Evolutionary conservation across 805 yeast genomes (phyloP), one percentile per base, ranked within the genome.

Genomic region (Danielia reshetovae): DNA sequence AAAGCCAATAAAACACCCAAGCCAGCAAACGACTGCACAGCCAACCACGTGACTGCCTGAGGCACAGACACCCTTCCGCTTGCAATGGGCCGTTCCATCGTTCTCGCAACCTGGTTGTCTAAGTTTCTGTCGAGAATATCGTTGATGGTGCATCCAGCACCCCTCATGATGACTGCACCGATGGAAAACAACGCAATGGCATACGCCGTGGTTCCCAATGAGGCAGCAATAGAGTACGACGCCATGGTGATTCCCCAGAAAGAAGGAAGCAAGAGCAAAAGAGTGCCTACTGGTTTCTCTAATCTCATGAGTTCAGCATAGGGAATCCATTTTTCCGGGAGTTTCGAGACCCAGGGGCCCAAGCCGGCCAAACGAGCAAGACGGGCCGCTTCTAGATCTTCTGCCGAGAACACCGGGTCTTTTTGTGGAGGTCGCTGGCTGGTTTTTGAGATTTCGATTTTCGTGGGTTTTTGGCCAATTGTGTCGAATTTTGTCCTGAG

Each of bases 131-230:
- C 99, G 55, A 81, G 68, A 29, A 90, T 68, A 59, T 93, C 99
- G 56, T 93, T 93, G 36, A 93, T 81, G 0, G 96, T 89, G 57
- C 99, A 93, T 0, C 98, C 99, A 2, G 96, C 97, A 18, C 97
- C 96, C 58, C 99, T 75, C 95, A 94, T 93, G 12, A 90, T 70
- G 25, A 89, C 51, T 0, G 97, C 75, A 10, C 99, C 99, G 4
- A 82, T 67, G 4, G 90, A 79, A 55, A 88, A 93, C 10, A 88
- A 62, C 0, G 76, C 71, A 22, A 86, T 55, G 52, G 81, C 85
- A 51, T 72, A 74, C 0, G 71, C 39, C 0, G 90, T 81, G 1
- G 78, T 71, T 0, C 74, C 40, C 1, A 87, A 35, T 0, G 96
- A 81, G 0, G 96, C 95, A 2, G 78, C 61, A 2, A 79, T 60